Conservation (phyloP, 2,329 filamentous ascomycete genomes). For the Eutypa lata region DNA sequence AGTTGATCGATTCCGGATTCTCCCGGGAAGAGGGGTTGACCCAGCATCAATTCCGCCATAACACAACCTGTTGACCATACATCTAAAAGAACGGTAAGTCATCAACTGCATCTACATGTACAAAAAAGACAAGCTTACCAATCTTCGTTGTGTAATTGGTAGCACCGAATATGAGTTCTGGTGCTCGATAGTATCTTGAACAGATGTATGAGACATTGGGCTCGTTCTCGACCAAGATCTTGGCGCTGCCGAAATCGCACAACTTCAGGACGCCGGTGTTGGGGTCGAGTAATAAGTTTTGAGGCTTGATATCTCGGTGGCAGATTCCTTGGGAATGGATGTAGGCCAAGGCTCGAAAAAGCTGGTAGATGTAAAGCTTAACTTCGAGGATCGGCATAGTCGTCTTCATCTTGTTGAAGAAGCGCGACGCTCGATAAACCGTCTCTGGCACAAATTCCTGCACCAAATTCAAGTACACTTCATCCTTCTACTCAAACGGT, state of each 20-base stretch:
- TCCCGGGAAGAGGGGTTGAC: conserved; percentile 94
- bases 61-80: conserved; percentile 99
- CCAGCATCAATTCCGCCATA: conserved; percentile 99
- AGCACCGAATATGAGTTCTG: conserved; percentile 96
- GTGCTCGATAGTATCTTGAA: conserved; percentile 96
- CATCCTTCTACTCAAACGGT: conserved; percentile 69
- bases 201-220: conserved; percentile 99
- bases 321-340: conserved; percentile 99
- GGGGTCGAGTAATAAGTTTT: conserved; percentile 93
- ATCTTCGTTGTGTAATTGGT: conserved; percentile 99
- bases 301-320: conserved; percentile 98
- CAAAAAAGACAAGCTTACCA: conserved; percentile 58
- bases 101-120: neutral
- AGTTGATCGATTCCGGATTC: conserved; percentile 98
- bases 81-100: conserved; percentile 52
- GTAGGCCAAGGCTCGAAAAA: conserved; percentile 96
- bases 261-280: conserved; percentile 90
- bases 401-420: conserved; percentile 99
- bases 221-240: conserved; percentile 97
- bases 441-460: conserved; percentile 98
- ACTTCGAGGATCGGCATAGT: conserved; percentile 99
- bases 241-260: conserved; percentile 97
- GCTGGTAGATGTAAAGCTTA: conserved; percentile 99
- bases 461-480: conserved; percentile 97
- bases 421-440: conserved; percentile 94